Evolutionary conservation across 495 filamentous ascomycete species (phyloP).

Genomic region (Annulohypoxylon stygium): DNA sequence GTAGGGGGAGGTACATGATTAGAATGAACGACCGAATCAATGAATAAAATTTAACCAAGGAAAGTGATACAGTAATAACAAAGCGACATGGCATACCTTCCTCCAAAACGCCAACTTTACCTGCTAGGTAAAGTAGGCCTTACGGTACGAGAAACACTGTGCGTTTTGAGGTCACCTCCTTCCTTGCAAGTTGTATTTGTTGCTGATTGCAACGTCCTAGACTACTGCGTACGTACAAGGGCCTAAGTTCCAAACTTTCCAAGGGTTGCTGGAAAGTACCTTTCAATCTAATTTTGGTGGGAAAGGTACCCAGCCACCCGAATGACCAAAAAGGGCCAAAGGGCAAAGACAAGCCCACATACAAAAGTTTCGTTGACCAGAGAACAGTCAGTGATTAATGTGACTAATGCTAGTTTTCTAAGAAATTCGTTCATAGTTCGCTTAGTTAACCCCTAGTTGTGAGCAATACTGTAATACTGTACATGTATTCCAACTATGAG

Average conservation of each 20-base stretch:
- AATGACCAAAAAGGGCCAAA: neutral
- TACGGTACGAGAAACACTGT: slow-evolving; percentile 39
- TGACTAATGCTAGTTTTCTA: too few species aligned
- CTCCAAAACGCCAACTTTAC: slow-evolving; percentile 28
- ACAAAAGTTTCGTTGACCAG: slow-evolving; percentile 27
- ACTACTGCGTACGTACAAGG: slow-evolving; percentile 2
- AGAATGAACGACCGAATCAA: slow-evolving; percentile 21
- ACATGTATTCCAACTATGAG: too few species aligned
- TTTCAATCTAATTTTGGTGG: slow-evolving; percentile 17
- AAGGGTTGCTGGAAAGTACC: slow-evolving; percentile 23
- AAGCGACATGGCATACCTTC: slow-evolving; percentile 29
- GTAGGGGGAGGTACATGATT: neutral
- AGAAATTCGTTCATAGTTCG: neutral
- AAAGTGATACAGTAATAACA: slow-evolving; percentile 47
- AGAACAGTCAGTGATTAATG: slow-evolving; percentile 20
- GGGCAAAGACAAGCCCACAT: slow-evolving; percentile 4
- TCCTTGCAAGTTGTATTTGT: slow-evolving; percentile 36
- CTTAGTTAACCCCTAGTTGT: slow-evolving; percentile 19
- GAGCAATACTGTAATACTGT: too few species aligned
- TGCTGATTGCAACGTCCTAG: slow-evolving; percentile 42
- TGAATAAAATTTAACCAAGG: slow-evolving; percentile 18
- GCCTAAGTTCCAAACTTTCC: slow-evolving; percentile 4
- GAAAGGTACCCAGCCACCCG: slow-evolving; percentile 21
- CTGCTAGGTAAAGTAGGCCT: slow-evolving; percentile 13
- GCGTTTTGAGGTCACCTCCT: slow-evolving; percentile 37